These are phyloP conservation scores for Nitzschia sp. DNA, from an alignment of 108 stramenopile species.

Conservation along the genomic window DNA sequence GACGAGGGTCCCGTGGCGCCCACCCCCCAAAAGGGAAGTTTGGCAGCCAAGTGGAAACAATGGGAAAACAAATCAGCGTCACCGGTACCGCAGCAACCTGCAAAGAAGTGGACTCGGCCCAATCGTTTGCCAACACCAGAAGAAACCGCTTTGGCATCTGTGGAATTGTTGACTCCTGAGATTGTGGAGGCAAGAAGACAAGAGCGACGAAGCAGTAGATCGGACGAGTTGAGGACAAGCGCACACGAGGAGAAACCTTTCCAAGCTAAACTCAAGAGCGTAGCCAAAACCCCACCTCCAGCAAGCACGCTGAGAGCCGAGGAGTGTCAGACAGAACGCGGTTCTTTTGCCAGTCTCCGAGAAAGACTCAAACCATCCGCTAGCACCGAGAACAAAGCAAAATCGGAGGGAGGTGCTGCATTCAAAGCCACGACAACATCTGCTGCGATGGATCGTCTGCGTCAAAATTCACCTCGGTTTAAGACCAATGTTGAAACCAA, in stretches of 20 bases:
- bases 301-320: constrained; percentile 3
- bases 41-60: constrained; percentile 31
- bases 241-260: neutral
- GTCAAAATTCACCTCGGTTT: constrained; percentile 10
- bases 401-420: constrained; percentile 24
- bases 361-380: constrained; percentile 5
- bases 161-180: constrained; percentile 30
- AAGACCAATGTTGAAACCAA: constrained; percentile 4
- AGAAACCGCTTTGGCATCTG: neutral
- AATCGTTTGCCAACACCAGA: neutral
- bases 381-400: neutral
- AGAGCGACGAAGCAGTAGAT: constrained; percentile 15
- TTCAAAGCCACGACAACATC: neutral
- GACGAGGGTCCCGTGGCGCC: constrained; percentile 15
- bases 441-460: constrained; percentile 14
- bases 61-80: constrained; percentile 20
- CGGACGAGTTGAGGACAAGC: constrained; percentile 11
- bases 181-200: constrained; percentile 27
- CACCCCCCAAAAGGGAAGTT: constrained; percentile 9
- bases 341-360: constrained; percentile 22
- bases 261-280: neutral
- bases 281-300: neutral
- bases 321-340: constrained; percentile 18
- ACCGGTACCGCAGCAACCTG: neutral
- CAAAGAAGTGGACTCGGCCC: neutral